Evolutionary conservation across 1,139 yeast genomes (phyloP), one percentile per base, ranked within the genome.

Genomic region (Suhomyces guaymorum): DNA sequence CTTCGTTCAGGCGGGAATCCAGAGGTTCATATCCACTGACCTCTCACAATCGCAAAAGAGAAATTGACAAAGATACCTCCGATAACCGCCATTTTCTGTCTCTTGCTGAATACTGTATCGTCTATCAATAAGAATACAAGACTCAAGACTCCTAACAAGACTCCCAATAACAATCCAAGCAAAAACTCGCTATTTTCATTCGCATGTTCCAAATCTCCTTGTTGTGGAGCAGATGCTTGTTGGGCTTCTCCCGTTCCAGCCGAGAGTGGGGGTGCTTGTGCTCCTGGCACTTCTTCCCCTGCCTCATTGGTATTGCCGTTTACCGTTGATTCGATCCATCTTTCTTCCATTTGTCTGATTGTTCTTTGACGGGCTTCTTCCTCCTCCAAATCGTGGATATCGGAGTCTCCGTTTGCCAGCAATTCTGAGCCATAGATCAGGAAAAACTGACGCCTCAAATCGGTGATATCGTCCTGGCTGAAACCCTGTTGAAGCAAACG

Each of bases 281-380:
- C 30, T 12, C 31, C 25, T n/a, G 25, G 26, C 8, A 14, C 28
- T 21, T 15, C 14, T 11, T 18, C 28, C 10, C 26, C 28, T 15
- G 26, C 26, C n/a, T 25, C 24, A 16, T 26, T 19, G 21, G 20
- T 27, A 17, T 33, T 34, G 5, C 40, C 35, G 34, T 61, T 71
- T 6, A 78, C 88, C 0, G 92, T 83, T 32, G 85, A 80, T 50
- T 89, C 95, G 41, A 89, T 85, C 96, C 96, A 89, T 39, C 89
- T 70, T 48, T 89, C 97, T 54, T 89, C 97, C 44, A 88, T 58
- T 43, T 81, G 83, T 33, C 88, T 56, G 5, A 77, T 57, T 23
- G 69, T 69, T 47, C 48, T 54, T 47, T 59, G 64, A 15, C 66
- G 46, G 19, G 45, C 48, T 38, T 70, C 75, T 35, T 64, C 68